Evolutionary conservation across 805 yeast genomes (phyloP).

Genomic region (Crinitomyces ghanaensis): DNA sequence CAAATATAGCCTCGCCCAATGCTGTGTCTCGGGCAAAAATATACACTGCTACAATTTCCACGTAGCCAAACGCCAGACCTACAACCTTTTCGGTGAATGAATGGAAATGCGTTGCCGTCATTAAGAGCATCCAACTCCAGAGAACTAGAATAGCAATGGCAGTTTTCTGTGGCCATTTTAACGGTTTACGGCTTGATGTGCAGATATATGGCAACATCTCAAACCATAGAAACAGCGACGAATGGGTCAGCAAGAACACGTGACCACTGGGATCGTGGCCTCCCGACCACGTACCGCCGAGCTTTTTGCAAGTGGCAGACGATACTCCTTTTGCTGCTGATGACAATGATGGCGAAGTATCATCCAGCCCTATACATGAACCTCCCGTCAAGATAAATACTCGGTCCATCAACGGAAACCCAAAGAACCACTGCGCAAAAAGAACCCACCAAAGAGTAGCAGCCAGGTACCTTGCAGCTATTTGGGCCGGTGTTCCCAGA

Average conservation of each 20-base stretch:
- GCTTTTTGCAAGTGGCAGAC: conserved; percentile 38
- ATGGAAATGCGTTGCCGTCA: conserved; percentile 81
- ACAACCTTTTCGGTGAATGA: conserved; percentile 61
- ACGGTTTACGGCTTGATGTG: conserved; percentile 2
- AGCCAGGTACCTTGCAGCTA: conserved; percentile 32
- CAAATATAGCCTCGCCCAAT: neutral
- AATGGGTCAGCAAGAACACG: conserved; percentile 61
- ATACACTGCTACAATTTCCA: conserved; percentile 39
- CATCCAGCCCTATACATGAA: conserved; percentile 33
- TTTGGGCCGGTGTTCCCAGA: too few species aligned
- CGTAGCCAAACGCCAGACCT: conserved; percentile 55
- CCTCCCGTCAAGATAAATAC: conserved; percentile 80
- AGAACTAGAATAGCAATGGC: conserved; percentile 23
- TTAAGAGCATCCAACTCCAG: conserved; percentile 82
- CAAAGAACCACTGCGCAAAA: conserved; percentile 82
- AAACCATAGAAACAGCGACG: conserved; percentile 52
- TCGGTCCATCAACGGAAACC: conserved; percentile 80
- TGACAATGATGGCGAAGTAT: conserved; percentile 1
- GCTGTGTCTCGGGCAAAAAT: conserved; percentile 5
- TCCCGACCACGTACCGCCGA: conserved; percentile 63
- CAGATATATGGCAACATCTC: conserved; percentile 39
- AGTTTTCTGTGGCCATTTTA: conserved; percentile 8
- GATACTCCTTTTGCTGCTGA: conserved; percentile 5
- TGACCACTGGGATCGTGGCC: conserved; percentile 98
- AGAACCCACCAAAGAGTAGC: conserved; percentile 74